These are phyloP conservation scores for Ogataea nitratoaversa DNA, from an alignment of 805 yeast species.

Conservation along the genomic window DNA sequence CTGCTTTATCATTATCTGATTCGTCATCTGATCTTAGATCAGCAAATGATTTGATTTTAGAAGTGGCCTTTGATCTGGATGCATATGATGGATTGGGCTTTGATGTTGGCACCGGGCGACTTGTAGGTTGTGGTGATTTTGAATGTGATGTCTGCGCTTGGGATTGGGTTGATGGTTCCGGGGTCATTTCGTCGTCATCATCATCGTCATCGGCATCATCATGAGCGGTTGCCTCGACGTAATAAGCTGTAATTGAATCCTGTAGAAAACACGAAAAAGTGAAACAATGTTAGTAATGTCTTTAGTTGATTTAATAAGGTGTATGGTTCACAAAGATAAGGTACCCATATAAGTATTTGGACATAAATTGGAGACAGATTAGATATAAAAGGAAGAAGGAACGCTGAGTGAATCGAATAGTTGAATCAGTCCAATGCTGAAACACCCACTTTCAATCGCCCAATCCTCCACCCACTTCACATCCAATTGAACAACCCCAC, in stretches of 20 bases:
- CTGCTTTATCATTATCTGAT: conserved; percentile 32
- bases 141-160: conserved; percentile 1
- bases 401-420: no score
- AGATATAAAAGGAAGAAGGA: no score
- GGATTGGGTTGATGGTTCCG: conserved; percentile 4
- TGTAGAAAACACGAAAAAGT: conserved; percentile 1
- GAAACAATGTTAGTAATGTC: conserved; percentile 1
- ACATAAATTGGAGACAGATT: no score
- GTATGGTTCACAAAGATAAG: no score
- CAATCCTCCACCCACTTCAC: no score
- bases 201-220: conserved; percentile 6
- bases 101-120: conserved; percentile 1
- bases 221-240: conserved; percentile 15
- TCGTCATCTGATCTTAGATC: conserved; percentile 30
- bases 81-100: neutral
- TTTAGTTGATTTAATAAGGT: neutral
- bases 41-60: conserved; percentile 30
- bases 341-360: no score
- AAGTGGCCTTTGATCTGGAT: neutral
- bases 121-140: conserved; percentile 2
- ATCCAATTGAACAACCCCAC: no score
- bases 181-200: neutral
- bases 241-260: conserved; percentile 27
- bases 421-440: no score
- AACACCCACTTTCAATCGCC: no score